Conservation (phyloP, 352 stramenopile genomes). For the Aphanomyces astaci region DNA sequence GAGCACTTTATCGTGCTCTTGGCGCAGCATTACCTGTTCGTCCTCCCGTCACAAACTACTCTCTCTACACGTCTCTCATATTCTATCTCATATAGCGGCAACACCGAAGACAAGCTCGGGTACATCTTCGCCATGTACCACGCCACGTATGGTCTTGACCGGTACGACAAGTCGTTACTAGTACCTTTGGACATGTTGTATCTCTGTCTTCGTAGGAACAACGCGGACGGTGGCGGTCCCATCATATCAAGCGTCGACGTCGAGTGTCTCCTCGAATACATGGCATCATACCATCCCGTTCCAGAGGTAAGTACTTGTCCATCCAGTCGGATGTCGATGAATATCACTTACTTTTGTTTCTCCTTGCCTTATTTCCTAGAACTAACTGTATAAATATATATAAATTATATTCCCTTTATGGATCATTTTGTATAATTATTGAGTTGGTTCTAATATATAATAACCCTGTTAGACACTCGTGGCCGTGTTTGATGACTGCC, state of each 20-base stretch:
- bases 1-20: conserved; percentile 70
- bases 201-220: conserved; percentile 11
- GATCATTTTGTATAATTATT: too few relatives aligned
- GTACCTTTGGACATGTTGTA: neutral
- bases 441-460: too few relatives aligned
- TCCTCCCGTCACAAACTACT: neutral
- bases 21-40: conserved; percentile 66
- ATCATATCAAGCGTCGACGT: conserved; percentile 70
- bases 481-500: conserved; percentile 64
- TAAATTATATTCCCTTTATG: too few relatives aligned
- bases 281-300: conserved; percentile 52
- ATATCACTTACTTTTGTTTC: too few relatives aligned
- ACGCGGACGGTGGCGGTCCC: conserved; percentile 40
- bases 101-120: conserved; percentile 80
- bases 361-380: too few relatives aligned
- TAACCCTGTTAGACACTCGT: conserved; percentile 68
- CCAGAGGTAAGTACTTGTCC: too few relatives aligned
- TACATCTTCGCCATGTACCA: conserved; percentile 84
- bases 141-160: conserved; percentile 57
- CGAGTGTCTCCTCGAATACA: conserved; percentile 48
- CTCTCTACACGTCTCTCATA: neutral
- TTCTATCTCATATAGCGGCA: conserved; percentile 43
- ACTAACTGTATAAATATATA: too few relatives aligned
- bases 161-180: too few relatives aligned
- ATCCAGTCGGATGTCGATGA: too few relatives aligned